Base-by-base conservation (phyloP, 2,329 filamentous ascomycete species). In the Epichloe hybrida region DNA sequence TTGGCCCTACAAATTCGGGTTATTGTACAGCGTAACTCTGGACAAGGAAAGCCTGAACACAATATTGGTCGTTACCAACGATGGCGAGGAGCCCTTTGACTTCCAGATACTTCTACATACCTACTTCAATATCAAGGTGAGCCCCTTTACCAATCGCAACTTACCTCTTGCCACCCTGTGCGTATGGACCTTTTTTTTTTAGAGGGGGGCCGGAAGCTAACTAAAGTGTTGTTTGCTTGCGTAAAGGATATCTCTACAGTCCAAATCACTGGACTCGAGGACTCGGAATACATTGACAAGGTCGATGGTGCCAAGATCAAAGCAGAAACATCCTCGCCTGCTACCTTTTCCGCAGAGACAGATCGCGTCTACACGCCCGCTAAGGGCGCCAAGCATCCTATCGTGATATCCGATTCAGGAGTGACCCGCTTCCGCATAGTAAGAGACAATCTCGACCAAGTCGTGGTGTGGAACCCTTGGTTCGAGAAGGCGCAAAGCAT, bases 401-500 rank as follows among this genome's bases (percentile, higher is more conserved):
- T 87, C 45, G 63, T 76, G 12, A 79, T 94, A 45, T 63, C 73
- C 15, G 81, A 86, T 60, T 76, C 69, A 47, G 83, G 80, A 53
- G 76, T 77, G 61, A 73, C 81, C 13, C 71, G 77, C 48, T 89
- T 86, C 71, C 81, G 82, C 53, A 75, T 97, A 50, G 79, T 84
- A 40, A 81, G 93, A 54, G 88, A 96, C 68, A 90, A 88, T 57
- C 76, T 98, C 57, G 78, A 79, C 55, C 88, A 97, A 58, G 83
- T 93, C 15, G 91, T 96, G 1, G 86, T 97, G 34, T 98, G 93
- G 93, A 98, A 98, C 69, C 93, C 93, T 2, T 96, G 91, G 89
- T 75, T 77, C 40, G 87, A 90, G 56, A 95, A 94, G 73, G 81
- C 87, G 1, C 79, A 81, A 59, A 76, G 76, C 5, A 95, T 95